Conservation (phyloP, 257 asterid species). For the Avicennia marina region DNA sequence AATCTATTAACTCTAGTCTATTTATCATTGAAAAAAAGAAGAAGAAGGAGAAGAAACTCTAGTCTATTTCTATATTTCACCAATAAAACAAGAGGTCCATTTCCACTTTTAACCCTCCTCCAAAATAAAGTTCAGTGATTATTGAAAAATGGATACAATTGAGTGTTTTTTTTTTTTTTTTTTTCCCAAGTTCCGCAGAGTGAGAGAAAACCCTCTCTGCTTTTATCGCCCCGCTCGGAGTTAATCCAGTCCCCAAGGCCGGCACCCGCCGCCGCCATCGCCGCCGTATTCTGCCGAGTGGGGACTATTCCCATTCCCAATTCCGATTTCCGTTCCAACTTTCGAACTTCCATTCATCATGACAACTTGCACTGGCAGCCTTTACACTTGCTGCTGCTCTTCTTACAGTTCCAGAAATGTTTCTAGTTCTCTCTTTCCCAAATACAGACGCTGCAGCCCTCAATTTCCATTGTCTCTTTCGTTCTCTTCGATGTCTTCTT, state of each 20-base stretch:
- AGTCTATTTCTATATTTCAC: too few species aligned
- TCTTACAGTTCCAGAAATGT: slow-evolving; percentile 17
- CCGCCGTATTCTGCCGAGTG: not conserved
- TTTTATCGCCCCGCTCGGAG: slow-evolving; percentile 5
- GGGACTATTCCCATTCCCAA: not conserved
- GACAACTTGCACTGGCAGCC: slow-evolving; percentile 29
- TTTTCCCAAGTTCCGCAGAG: too few species aligned
- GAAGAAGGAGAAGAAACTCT: too few species aligned
- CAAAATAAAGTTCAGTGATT: too few species aligned
- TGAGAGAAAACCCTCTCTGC: slow-evolving; percentile 1
- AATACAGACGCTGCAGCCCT: slow-evolving; percentile 15
- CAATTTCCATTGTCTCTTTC: slow-evolving; percentile 14
- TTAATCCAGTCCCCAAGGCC: not conserved
- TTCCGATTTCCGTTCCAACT: not conserved
- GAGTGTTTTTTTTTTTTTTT: too few species aligned
- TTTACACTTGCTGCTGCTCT: slow-evolving; percentile 25
- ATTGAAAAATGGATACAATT: too few species aligned
- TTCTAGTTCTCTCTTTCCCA: slow-evolving; percentile 18
- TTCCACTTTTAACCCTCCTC: too few species aligned
- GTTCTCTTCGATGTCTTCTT: slow-evolving; percentile 2
- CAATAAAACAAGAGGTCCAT: too few species aligned
- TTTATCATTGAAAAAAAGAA: too few species aligned
- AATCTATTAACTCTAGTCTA: too few species aligned
- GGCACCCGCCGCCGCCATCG: not conserved
- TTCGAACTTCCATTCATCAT: slow-evolving; percentile 4